Evolutionary conservation across 768 basidiomycete genomes (phyloP).

Genomic region (Boletus coccyginus): DNA sequence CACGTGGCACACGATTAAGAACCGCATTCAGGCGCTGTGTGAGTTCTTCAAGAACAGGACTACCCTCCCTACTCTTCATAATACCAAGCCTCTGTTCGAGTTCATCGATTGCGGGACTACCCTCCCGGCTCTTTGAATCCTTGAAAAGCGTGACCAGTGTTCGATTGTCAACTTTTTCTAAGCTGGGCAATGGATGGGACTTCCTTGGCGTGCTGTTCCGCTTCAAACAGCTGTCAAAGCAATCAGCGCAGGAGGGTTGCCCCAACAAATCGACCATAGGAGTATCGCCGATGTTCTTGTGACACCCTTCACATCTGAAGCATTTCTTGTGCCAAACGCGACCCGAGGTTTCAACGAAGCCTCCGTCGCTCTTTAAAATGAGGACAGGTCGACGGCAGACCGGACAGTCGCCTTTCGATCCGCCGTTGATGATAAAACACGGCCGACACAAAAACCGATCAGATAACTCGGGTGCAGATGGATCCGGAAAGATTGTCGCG

Average conservation of each 20-base stretch:
- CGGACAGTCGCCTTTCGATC: conserved; percentile 73
- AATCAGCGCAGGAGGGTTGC: conserved; percentile 73
- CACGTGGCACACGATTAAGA: conserved; percentile 35
- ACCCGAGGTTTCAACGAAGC: conserved; percentile 67
- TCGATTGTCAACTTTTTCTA: conserved; percentile 28
- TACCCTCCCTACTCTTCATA: conserved; percentile 49
- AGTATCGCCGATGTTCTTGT: conserved; percentile 64
- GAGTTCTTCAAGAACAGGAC: conserved; percentile 52
- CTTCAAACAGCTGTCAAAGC: conserved; percentile 75
- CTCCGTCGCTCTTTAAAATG: conserved; percentile 72
- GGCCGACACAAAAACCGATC: conserved; percentile 70
- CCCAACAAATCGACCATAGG: conserved; percentile 87
- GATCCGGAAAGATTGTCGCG: conserved; percentile 84
- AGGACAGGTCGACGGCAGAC: conserved; percentile 69
- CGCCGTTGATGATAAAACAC: conserved; percentile 71
- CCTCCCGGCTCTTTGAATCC: conserved; percentile 45
- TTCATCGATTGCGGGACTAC: conserved; percentile 62
- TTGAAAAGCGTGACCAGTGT: conserved; percentile 48
- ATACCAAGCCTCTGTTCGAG: conserved; percentile 61
- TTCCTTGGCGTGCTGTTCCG: conserved; percentile 41
- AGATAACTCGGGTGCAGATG: conserved; percentile 25
- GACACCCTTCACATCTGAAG: conserved; percentile 73
- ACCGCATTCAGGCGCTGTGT: conserved; percentile 42
- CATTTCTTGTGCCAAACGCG: conserved; percentile 81
- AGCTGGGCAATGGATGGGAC: conserved; percentile 37